These are phyloP conservation scores for Globisporangium paroecandrum DNA, from an alignment of 352 stramenopile genomes.

Conservation along the genomic window DNA sequence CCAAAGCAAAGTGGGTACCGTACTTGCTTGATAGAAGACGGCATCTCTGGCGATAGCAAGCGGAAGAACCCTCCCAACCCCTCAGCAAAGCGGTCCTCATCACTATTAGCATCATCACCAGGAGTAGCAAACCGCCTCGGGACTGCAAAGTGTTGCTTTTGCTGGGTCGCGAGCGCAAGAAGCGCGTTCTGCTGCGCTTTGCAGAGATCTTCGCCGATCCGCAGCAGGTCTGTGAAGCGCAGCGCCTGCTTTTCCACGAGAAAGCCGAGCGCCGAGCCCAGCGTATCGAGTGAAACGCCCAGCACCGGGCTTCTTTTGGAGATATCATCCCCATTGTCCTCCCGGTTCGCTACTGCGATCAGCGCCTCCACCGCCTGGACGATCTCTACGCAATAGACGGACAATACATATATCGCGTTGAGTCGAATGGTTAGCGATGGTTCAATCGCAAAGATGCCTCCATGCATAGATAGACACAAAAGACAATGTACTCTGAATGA, in stretches of 20 bases:
- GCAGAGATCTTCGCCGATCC: slow-evolving; percentile 38
- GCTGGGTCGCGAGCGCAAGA: slow-evolving; percentile 9
- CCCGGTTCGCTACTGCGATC: slow-evolving; percentile 17
- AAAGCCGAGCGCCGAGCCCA: slow-evolving; percentile 36
- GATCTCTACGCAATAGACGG: slow-evolving; percentile 20
- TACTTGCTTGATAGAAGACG: slow-evolving; percentile 33
- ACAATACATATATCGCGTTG: background rate
- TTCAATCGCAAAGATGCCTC: background rate
- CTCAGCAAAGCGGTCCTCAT: background rate
- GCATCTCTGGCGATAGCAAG: slow-evolving; percentile 57
- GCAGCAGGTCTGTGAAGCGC: slow-evolving; percentile 44
- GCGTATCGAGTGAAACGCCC: slow-evolving; percentile 28
- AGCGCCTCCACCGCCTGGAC: slow-evolving; percentile 27
- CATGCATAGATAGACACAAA: background rate
- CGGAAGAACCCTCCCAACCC: slow-evolving; percentile 27
- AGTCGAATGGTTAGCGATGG: too few species aligned
- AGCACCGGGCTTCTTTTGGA: background rate
- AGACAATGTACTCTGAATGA: slow-evolving; percentile 14
- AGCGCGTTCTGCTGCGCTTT: slow-evolving; percentile 27
- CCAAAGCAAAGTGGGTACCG: background rate
- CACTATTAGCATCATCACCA: background rate
- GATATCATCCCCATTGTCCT: background rate
- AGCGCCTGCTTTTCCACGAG: slow-evolving; percentile 36
- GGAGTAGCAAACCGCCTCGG: background rate
- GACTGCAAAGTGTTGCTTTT: slow-evolving; percentile 6